phyloP scores from a whole-genome alignment of 352 stramenopile genomes.

The Phytophthora litchii region DNA sequence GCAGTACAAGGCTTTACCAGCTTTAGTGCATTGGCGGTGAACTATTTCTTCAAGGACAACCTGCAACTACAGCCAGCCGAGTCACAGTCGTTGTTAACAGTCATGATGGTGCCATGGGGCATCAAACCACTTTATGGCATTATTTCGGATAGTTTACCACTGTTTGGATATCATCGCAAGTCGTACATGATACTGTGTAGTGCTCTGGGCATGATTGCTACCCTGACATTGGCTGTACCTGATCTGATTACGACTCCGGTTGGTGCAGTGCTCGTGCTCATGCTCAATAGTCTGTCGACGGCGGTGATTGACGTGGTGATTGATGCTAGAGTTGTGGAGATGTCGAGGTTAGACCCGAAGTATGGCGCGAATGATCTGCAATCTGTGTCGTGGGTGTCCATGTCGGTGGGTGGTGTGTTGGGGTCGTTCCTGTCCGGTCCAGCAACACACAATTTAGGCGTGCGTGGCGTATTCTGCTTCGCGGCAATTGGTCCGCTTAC shows the following conservation, averaged over 20 bases:
- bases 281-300: slow-evolving; percentile 88
- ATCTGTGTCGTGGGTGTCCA: slow-evolving; percentile 94
- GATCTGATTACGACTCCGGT: slow-evolving; percentile 61
- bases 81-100: slow-evolving; percentile 91
- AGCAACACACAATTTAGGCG: slow-evolving; percentile 90
- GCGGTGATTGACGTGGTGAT: slow-evolving; percentile 97
- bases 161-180: slow-evolving; percentile 95
- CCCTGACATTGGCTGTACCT: slow-evolving; percentile 64
- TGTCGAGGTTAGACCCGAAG: slow-evolving; percentile 85
- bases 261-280: slow-evolving; percentile 60
- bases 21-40: slow-evolving; percentile 92
- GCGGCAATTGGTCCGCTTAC: slow-evolving; percentile 89
- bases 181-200: slow-evolving; percentile 95
- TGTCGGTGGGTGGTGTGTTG: slow-evolving; percentile 92
- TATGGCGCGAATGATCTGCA: slow-evolving; percentile 93
- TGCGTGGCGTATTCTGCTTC: slow-evolving; percentile 93
- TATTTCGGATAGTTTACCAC: slow-evolving; percentile 93
- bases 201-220: slow-evolving; percentile 59
- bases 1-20: slow-evolving; percentile 95
- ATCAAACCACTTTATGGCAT: slow-evolving; percentile 97
- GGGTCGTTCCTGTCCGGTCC: slow-evolving; percentile 93
- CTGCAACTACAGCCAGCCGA: slow-evolving; percentile 93
- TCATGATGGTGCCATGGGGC: slow-evolving; percentile 96
- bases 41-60: slow-evolving; percentile 98
- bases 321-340: slow-evolving; percentile 96